Base-by-base conservation (phyloP, 768 basidiomycete genomes). In the Psilocybe subaeruginosa region DNA sequence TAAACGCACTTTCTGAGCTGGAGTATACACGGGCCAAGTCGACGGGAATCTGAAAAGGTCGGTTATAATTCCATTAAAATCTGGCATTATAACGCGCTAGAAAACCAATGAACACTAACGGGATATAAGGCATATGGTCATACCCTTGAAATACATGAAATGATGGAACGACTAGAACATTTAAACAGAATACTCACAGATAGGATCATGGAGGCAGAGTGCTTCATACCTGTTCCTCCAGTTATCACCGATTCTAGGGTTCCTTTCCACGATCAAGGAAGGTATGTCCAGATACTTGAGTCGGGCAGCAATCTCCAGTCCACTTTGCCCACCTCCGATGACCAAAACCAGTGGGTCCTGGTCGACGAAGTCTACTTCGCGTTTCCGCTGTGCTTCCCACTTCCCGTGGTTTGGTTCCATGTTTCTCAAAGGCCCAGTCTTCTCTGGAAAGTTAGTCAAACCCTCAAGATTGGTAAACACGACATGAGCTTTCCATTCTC, bases 181-280 rank as follows among this genome's bases (percentile, higher is more conserved):
- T 43, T 8, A 48, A 56, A 43, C 12, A 17, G 7, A n/a, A 35
- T 27, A 72, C 75, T 69, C 58, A 80, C 80, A 84, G 37, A 83
- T 74, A 3, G 80, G 74, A 64, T 82, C 82, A 56, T 86, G 86
- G 17, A 89, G 71, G 52, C 80, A 85, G 11, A 88, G 70, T 0
- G 82, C 76, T 48, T 84, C 81, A 67, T 89, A 89, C 6, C 88
- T 78, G 37, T 82, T 78, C 59, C 85, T 77, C 86, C 85, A 87
- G 66, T 79, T 81, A 64, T 87, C 84, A 1, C 86, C 86, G 8
- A 86, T 71, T 4, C 81, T 74, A 14, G 73, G 56, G 56, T 84
- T 80, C 66, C 76, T 77, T 63, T 90, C 89, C 12, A 90, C 74
- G n/a, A 88, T 70, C 8, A 89, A 70, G 7, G 79, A 73, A 1